Evolutionary conservation across 2,329 filamentous ascomycete genomes (phyloP), one percentile per base, ranked within the genome.

Genomic region (Paradendryphiella salina): DNA sequence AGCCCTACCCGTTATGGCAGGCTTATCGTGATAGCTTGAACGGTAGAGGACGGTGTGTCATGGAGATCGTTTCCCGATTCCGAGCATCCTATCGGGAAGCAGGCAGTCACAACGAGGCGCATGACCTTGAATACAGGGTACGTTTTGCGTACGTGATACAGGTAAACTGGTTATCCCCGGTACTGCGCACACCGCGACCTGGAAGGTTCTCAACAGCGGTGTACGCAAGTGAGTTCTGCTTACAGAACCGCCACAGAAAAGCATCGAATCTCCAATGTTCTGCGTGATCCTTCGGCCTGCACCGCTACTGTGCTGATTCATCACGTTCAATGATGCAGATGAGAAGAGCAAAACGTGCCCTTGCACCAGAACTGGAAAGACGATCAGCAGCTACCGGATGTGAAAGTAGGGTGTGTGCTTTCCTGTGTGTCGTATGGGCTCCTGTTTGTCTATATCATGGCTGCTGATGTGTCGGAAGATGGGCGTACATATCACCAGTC

Each of bases 311-410:
- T 36, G 46, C 46, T 50, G 46, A 50, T 45, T 45, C 42, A 50
- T 50, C 46, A 11, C 26, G 28, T 20, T 28, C 29, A 28, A 17
- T 15, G 34, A 8, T 23, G 18, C 18, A 17, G 40, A 50, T 50
- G 46, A 50, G 46, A 50, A 50, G 46, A 50, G 46, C 40, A 50
- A 45, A 21, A 35, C 29, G 28, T 20, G 40, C 34, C 34, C 20
- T 38, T 28, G 34, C 5, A 21, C 28, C 18, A 3, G 8, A 45
- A 18, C 17, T 21, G 31, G 46, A 11, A 15, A 38, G 14, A 31
- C 15, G n/a, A 38, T 46, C 26, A 46, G 34, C 43, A 38, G 7
- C n/a, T 29, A n/a, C 17, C 17, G n/a, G 32, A 49, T 17, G 37
- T 7, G 2, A 39, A 15, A 31, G 21, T 20, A 42, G 28, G 10